Evolutionary conservation across 306 rosid species (phyloP), one percentile per base, ranked within the genome.

Genomic region (Ormosia emarginata): DNA sequence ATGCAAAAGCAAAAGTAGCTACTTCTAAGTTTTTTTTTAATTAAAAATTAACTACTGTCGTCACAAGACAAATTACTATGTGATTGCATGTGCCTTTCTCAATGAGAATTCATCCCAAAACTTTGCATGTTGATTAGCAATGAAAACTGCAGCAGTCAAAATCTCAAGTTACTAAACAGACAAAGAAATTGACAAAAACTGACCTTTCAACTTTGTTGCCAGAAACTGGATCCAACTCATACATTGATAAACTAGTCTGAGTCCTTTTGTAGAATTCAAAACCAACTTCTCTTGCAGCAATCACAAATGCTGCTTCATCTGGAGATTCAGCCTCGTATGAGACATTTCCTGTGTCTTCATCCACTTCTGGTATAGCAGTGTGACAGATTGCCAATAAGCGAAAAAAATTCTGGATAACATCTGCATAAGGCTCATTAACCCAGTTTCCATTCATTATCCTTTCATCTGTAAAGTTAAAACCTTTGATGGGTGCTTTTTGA

Each of bases 251-350:
- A 82, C 86, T 87, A 30, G 89, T 90, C 75, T 94, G 97, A n/a
- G 92, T 90, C 86, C 98, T 87, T 81, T 80, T 86, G 78, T 79
- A 94, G 88, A 94, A 91, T 79, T 88, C 94, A 80, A 94, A 94
- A 78, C 97, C 97, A 66, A 94, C 59, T 83, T 94, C 98, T 84
- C 97, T 88, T 41, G 97, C 96, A 58, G 98, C 95, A 87, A 94
- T 92, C 81, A 94, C 96, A 78, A 94, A 94, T 56, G 98, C 96
- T 29, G 97, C 96, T 92, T 94, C 98, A 83, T 94, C 98, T 0
- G 98, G 98, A 50, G 98, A 94, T 85, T 94, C 98, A 76, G 98
- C 98, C 86, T 94, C 98, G 8, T 94, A 94, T 18, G 91, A 65
- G 49, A 91, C 79, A 50, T 86, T 88, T 62, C 93, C 91, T 0